phyloP scores from a whole-genome alignment of 805 yeast genomes.

The Lipomyces yamadae region DNA sequence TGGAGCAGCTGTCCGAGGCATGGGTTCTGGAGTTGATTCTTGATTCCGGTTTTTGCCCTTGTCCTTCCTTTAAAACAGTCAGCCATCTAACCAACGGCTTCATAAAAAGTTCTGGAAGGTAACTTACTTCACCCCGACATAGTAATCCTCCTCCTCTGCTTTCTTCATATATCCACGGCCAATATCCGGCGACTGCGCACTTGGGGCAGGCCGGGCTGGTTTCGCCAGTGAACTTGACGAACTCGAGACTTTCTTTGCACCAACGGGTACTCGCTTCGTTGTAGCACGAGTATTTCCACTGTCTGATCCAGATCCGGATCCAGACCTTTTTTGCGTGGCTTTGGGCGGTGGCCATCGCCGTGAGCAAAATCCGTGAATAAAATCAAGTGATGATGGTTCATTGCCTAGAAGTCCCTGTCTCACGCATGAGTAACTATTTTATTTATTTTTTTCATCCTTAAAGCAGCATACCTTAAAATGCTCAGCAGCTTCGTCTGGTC shows the following conservation, averaged over 20 bases:
- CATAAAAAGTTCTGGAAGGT: background rate
- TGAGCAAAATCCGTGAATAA: constrained; percentile 33
- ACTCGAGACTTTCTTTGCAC: constrained; percentile 3
- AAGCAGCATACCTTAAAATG: constrained; percentile 50
- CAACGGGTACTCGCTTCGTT: constrained; percentile 1
- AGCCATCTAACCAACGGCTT: background rate
- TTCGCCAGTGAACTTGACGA: constrained; percentile 3
- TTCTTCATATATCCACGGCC: constrained; percentile 18
- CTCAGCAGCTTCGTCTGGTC: constrained; percentile 54
- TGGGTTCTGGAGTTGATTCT: constrained; percentile 3
- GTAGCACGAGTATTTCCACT: background rate
- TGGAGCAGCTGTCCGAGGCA: constrained; percentile 8
- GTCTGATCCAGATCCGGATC: background rate
- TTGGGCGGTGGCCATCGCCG: constrained; percentile 35
- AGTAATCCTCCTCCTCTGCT: constrained; percentile 2
- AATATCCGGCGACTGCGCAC: constrained; percentile 13
- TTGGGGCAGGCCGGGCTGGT: constrained; percentile 7
- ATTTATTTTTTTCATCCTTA: background rate
- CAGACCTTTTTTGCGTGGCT: constrained; percentile 1
- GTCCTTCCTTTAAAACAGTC: background rate
- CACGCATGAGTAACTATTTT: background rate
- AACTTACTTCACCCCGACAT: constrained; percentile 15
- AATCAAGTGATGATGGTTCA: constrained; percentile 31
- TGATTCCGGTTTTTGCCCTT: constrained; percentile 2
- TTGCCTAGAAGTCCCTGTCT: constrained; percentile 36